Conservation (phyloP, 1,139 yeast species). For the Candida tetrigidarum region DNA sequence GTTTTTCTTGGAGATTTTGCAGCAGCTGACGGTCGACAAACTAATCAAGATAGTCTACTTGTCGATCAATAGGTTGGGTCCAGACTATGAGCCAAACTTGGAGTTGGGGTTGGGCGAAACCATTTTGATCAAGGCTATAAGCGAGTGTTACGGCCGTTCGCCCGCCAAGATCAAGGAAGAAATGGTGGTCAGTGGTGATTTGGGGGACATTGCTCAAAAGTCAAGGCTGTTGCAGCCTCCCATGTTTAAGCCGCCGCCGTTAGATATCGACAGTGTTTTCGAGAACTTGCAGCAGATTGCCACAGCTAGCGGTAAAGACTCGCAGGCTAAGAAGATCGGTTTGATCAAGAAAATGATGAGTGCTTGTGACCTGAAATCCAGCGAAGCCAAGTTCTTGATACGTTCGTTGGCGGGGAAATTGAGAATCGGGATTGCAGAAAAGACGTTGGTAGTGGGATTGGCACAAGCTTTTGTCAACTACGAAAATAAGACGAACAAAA, state of each 20-base stretch:
- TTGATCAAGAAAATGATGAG: slow-evolving; percentile 84
- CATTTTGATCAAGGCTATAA: slow-evolving; percentile 80
- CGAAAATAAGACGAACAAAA: slow-evolving; percentile 39
- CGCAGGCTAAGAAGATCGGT: slow-evolving; percentile 77
- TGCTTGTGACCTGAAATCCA: slow-evolving; percentile 71
- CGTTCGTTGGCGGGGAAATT: slow-evolving; percentile 92
- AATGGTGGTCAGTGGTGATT: slow-evolving; percentile 81
- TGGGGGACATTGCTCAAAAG: slow-evolving; percentile 86
- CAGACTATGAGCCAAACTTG: slow-evolving; percentile 88
- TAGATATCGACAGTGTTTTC: slow-evolving; percentile 76
- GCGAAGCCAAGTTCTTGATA: slow-evolving; percentile 87
- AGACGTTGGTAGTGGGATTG: slow-evolving; percentile 80
- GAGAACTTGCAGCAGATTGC: slow-evolving; percentile 79
- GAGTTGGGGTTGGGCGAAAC: slow-evolving; percentile 95
- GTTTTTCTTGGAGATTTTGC: slow-evolving; percentile 66
- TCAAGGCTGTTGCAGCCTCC: slow-evolving; percentile 87
- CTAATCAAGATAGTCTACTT: slow-evolving; percentile 77
- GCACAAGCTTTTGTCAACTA: slow-evolving; percentile 80
- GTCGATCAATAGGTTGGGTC: slow-evolving; percentile 88
- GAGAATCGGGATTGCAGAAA: slow-evolving; percentile 93
- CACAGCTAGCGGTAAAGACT: slow-evolving; percentile 75
- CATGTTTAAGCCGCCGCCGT: slow-evolving; percentile 89
- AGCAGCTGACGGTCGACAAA: slow-evolving; percentile 55
- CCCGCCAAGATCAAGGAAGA: slow-evolving; percentile 71
- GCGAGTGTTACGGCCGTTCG: slow-evolving; percentile 89